These are phyloP conservation scores for Malus orientalis DNA, from an alignment of 306 rosid species.

Conservation along the genomic window DNA sequence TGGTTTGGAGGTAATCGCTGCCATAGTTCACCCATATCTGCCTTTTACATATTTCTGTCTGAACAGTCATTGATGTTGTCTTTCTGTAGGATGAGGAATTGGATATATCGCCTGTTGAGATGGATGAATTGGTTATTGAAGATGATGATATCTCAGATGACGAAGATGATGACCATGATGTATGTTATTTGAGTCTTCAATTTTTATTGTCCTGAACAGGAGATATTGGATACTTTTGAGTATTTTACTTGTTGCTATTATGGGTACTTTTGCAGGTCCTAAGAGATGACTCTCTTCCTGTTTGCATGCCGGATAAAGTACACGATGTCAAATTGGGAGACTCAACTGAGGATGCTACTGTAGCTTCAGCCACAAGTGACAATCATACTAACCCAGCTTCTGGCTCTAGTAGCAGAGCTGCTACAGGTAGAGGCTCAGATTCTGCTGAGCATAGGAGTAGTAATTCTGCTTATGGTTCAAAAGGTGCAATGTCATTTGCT, in stretches of 20 bases:
- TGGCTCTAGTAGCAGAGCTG: slow-evolving; percentile 90
- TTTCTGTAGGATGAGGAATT: slow-evolving; percentile 74
- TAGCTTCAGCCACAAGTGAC: slow-evolving; percentile 59
- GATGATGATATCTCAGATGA: slow-evolving; percentile 97
- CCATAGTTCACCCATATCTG: background rate
- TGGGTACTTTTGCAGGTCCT: slow-evolving; percentile 50
- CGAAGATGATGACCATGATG: slow-evolving; percentile 96
- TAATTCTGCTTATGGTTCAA: slow-evolving; percentile 55
- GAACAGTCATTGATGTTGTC: background rate
- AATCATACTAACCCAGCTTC: slow-evolving; percentile 69
- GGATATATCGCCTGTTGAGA: slow-evolving; percentile 81
- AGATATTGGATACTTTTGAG: background rate
- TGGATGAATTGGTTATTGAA: slow-evolving; percentile 90
- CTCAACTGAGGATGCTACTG: slow-evolving; percentile 56
- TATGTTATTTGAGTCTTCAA: slow-evolving; percentile 27
- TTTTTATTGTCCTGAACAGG: background rate
- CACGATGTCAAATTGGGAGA: slow-evolving; percentile 97
- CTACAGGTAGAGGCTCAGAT: slow-evolving; percentile 57
- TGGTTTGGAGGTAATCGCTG: background rate
- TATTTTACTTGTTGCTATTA: background rate
- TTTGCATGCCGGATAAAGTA: slow-evolving; percentile 88
- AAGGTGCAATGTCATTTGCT: slow-evolving; percentile 97
- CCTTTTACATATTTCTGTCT: background rate
- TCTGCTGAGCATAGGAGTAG: slow-evolving; percentile 65
- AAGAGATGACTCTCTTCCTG: slow-evolving; percentile 87